phyloP scores from a whole-genome alignment of 2,329 filamentous ascomycete genomes.

The Aulographum hederae region DNA sequence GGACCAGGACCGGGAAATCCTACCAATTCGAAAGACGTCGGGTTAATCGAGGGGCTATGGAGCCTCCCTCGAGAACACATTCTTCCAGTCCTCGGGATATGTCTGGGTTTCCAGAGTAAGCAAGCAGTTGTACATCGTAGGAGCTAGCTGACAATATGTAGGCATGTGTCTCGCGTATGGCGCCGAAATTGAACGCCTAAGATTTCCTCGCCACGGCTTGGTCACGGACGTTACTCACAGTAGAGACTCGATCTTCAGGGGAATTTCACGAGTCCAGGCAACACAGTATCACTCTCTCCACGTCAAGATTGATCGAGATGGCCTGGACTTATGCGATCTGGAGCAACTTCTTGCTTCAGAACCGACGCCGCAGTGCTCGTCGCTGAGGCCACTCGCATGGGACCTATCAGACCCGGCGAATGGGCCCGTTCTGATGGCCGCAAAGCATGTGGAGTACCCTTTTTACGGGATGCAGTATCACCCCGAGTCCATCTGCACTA shows the following conservation, averaged over 20 bases:
- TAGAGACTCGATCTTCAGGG: constrained; percentile 44
- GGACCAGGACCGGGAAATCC: constrained; percentile 84
- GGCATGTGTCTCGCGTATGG: background rate
- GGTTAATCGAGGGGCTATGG: constrained; percentile 67
- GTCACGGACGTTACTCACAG: constrained; percentile 48
- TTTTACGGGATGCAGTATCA: constrained; percentile 86
- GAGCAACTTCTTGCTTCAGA: constrained; percentile 13
- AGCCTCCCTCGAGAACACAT: constrained; percentile 35
- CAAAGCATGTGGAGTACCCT: constrained; percentile 47
- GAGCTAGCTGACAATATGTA: no score
- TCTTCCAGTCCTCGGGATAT: constrained; percentile 72
- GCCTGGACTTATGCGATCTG: constrained; percentile 11
- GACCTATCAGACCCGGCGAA: constrained; percentile 26
- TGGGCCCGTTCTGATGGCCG: constrained; percentile 55
- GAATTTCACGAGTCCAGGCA: constrained; percentile 41
- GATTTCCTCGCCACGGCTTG: constrained; percentile 67
- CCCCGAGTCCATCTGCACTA: constrained; percentile 75
- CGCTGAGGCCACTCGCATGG: constrained; percentile 29
- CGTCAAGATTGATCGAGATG: constrained; percentile 20
- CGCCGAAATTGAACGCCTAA: constrained; percentile 42
- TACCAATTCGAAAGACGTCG: constrained; percentile 53
- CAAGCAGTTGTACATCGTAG: no score
- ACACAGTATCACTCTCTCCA: constrained; percentile 60
- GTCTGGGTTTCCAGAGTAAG: constrained; percentile 79
- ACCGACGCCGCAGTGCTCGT: constrained; percentile 15